Base-by-base conservation (phyloP, 345 rosid genomes). In the Turnera subulata region DNA sequence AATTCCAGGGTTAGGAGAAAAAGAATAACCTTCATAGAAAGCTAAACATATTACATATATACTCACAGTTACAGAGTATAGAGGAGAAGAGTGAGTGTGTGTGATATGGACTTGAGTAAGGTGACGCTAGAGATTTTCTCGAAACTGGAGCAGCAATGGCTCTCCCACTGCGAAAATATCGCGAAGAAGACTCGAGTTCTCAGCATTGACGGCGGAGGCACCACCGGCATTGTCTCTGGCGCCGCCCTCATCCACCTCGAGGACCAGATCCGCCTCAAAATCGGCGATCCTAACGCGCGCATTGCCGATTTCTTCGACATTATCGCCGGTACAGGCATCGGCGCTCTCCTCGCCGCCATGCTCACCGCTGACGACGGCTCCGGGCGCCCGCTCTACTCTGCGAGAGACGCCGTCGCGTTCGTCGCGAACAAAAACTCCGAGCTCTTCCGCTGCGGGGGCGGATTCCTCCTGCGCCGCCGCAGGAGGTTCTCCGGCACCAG, bases 71-170 rank as follows among this genome's bases (percentile, higher is more conserved):
- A 2, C 40, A 9, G 17, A 18, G 43, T 24, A 21, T 49, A 4
- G 12, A 57, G 40, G 24, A 13, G 42, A n/a, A n/a, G n/a, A n/a
- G n/a, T n/a, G n/a, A 13, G 39, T 17, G 51, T 26, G 38, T 9
- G 32, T 29, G 49, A 62, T 52, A 89, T 89, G 97, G 96, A 93
- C 53, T 79, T 89, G 42, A 86, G 96, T 68, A 82, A 93, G 74
- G 94, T 83, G 12, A 86, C 97, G 24, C 78, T 89, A 0, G 99
- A 93, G 76, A 93, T 93, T 74, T 93, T 93, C 77, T 72, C 84
- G 0, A 83, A 85, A 62, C 93, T 93, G 2, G 99, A 93, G 73
- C 96, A 82, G 58, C 78, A 89, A 74, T 89, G 91, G 95, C 86
- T 92, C 33, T 86, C 96, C 18, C 95, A 89, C 79, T 92, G 85